These are phyloP conservation scores for Capronia americana DNA, from an alignment of 2,329 filamentous ascomycete species.

Conservation along the genomic window DNA sequence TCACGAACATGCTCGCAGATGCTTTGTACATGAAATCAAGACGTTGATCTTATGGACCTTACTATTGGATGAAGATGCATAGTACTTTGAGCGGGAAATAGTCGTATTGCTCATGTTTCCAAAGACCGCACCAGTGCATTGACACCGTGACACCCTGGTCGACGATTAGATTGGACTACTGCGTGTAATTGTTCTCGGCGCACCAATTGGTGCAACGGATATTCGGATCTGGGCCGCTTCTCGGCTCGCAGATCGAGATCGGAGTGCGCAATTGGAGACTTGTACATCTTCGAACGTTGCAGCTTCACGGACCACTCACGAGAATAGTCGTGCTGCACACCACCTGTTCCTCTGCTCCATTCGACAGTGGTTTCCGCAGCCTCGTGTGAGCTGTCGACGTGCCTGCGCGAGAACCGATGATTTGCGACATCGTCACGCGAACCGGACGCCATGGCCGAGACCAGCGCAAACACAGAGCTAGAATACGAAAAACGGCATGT, in stretches of 20 bases:
- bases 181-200: too few relatives aligned
- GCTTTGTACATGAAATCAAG: neutral
- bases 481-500: slow-evolving; percentile 86
- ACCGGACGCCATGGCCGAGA: slow-evolving; percentile 17
- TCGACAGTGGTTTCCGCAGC: neutral
- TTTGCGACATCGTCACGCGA: neutral
- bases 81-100: neutral
- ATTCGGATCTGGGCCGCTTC: slow-evolving; percentile 16
- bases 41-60: neutral
- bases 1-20: neutral
- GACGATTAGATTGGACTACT: neutral
- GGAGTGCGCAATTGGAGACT: slow-evolving; percentile 16
- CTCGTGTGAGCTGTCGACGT: neutral
- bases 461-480: slow-evolving; percentile 5
- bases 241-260: slow-evolving; percentile 19
- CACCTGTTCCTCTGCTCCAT: neutral
- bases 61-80: neutral
- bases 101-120: neutral
- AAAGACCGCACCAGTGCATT: neutral
- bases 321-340: neutral
- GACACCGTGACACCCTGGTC: neutral
- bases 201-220: slow-evolving; percentile 3
- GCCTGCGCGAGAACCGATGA: neutral
- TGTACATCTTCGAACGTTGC: slow-evolving; percentile 2
- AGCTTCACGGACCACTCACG: neutral